These are phyloP conservation scores for Phoma sp. DNA, from an alignment of 2,329 filamentous ascomycete species.

Conservation along the genomic window DNA sequence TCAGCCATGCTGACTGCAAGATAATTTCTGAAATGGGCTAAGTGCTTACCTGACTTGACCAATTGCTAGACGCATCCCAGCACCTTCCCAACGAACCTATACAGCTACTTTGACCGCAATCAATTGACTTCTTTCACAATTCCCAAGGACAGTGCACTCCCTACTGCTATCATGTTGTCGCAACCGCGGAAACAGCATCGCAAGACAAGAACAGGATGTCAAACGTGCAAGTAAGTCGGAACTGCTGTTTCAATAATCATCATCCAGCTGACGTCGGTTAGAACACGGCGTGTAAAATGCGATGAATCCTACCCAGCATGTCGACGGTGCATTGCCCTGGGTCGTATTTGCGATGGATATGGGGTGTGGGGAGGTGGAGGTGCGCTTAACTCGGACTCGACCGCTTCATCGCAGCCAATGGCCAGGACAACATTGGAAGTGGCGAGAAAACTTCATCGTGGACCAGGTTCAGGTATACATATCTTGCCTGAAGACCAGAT, in stretches of 20 bases:
- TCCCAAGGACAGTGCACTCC: neutral
- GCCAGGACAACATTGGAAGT: neutral
- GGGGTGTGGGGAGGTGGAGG: slow-evolving; percentile 53
- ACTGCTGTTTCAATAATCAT: neutral
- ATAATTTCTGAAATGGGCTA: neutral
- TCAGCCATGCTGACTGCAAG: neutral
- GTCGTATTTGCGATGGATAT: slow-evolving; percentile 53
- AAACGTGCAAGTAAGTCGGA: slow-evolving; percentile 35
- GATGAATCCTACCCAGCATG: slow-evolving; percentile 52
- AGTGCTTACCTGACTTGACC: slow-evolving; percentile 10
- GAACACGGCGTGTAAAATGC: slow-evolving; percentile 40
- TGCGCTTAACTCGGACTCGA: slow-evolving; percentile 10
- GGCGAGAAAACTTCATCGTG: neutral
- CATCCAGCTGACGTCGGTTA: slow-evolving; percentile 4
- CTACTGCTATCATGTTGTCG: neutral
- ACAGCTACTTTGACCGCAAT: neutral
- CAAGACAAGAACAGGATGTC: slow-evolving; percentile 22
- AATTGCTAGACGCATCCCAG: neutral
- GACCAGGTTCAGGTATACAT: neutral
- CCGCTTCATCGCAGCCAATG: neutral
- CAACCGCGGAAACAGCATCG: slow-evolving; percentile 4
- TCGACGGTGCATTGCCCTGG: slow-evolving; percentile 45
- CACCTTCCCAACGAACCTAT: neutral
- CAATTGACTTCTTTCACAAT: neutral
- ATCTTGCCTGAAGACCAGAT: slow-evolving; percentile 11